Percentiles rank a stretch among this genome's conserved stretches.
These are phyloP conservation scores for Chlorokybus atmophyticus DNA, from an alignment of 139 green algal species.

Conservation along the genomic window DNA sequence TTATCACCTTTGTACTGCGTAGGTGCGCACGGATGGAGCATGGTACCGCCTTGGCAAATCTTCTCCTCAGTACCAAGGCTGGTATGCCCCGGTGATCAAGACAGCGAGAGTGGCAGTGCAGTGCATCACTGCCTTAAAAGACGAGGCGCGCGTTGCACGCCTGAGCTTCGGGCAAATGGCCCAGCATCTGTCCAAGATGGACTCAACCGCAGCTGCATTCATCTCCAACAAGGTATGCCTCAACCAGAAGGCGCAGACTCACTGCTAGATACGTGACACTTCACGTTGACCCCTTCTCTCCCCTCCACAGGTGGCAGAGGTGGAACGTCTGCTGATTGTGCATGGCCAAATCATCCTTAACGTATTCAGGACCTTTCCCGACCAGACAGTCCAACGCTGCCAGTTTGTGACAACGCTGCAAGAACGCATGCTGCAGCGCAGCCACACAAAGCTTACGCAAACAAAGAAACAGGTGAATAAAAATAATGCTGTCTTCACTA, in stretches of 20 bases:
- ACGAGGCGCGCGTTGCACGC: conserved; percentile 37
- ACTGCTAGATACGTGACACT: no score
- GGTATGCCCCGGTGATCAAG: conserved; percentile 65
- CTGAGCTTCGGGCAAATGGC: conserved; percentile 69
- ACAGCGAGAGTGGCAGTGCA: conserved; percentile 48
- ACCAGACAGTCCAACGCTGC: conserved; percentile 41
- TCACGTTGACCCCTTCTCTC: no score
- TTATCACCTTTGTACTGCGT: no score
- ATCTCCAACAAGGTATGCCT: no score
- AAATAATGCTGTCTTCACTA: no score
- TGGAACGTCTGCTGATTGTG: conserved; percentile 79
- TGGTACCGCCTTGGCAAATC: conserved; percentile 56
- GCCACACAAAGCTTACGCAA: conserved; percentile 71
- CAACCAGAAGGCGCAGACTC: no score
- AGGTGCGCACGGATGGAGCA: conserved; percentile 72
- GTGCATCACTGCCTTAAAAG: conserved; percentile 20
- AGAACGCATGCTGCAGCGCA: conserved; percentile 48
- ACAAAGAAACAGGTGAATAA: neutral
- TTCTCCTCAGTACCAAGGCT: conserved; percentile 51
- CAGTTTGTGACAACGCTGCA: conserved; percentile 58
- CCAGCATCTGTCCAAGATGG: conserved; percentile 35
- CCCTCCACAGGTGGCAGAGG: conserved; percentile 30
- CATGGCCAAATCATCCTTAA: conserved; percentile 90
- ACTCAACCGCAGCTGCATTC: no score
- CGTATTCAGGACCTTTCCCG: conserved; percentile 64